Evolutionary conservation across 176 grass and related monocot species (phyloP), one percentile per base, ranked within the genome.

Genomic region (Musa schizocarpa): DNA sequence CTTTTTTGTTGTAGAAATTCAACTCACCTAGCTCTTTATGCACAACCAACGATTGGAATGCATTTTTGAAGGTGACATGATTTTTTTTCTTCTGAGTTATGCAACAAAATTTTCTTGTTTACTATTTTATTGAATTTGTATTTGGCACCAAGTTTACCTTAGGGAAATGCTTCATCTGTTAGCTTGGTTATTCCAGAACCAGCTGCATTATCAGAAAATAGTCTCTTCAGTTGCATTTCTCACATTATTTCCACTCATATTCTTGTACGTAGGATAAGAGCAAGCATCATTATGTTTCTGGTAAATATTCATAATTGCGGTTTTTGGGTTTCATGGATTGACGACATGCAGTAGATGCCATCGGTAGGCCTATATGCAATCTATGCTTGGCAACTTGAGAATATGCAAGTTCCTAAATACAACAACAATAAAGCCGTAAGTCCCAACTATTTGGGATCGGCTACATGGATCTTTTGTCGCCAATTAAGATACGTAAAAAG

Each of bases 21-120:
- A 97, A 97, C 68, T 97, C 88, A 54, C 93, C 93, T 78, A 93
- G 90, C 69, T 88, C 88, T 57, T 85, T 83, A 63, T 87, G 86
- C 84, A 89, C 90, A 81, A 90, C 85, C 83, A 86, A 68, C 24
- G 93, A 97, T 62, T 97, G 93, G 93, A 76, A 90, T 74, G 72
- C 82, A 55, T 90, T 97, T 79, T 81, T 97, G 64, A 92, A 97
- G 86, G 93, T 97, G 90, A 3, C 50, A 50, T 19, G 49, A 71
- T 69, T 19, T 17, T 63, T 53, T 76, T 61, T 25, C 19, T 54
- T 80, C 50, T 50, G 7, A 21, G 9, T 70, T 71, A 34, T 53
- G 3, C 22, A 65, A 52, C 9, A 65, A 63, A 22, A 63, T 9
- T 1, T 69, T 69, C 9, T 49, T 10, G n/a, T 50, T 26, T 13